Conservation (phyloP, 2,329 filamentous ascomycete species). For the Cryphonectria japonica region DNA sequence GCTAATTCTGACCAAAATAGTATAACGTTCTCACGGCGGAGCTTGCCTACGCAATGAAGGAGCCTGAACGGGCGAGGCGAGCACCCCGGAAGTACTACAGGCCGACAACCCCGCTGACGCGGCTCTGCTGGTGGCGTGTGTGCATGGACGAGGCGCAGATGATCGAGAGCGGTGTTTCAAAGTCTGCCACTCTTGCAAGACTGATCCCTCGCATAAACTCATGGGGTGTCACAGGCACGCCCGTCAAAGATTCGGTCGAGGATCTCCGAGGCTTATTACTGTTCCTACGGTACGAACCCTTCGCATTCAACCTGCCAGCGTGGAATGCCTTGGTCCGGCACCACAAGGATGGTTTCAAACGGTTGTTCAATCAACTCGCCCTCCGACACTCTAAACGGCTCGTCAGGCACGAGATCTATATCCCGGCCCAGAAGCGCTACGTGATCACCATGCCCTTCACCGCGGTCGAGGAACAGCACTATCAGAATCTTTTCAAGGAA, state of each 20-base stretch:
- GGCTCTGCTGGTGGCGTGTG: slow-evolving; percentile 87
- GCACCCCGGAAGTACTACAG: slow-evolving; percentile 68
- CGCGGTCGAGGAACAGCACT: slow-evolving; percentile 88
- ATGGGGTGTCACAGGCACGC: slow-evolving; percentile 93
- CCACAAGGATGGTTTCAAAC: slow-evolving; percentile 67
- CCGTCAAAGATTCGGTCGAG: slow-evolving; percentile 67
- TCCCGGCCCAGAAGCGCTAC: slow-evolving; percentile 83
- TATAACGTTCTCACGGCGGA: slow-evolving; percentile 77
- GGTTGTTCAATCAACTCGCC: slow-evolving; percentile 72
- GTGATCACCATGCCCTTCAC: slow-evolving; percentile 91
- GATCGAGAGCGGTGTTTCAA: slow-evolving; percentile 86
- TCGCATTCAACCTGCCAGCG: slow-evolving; percentile 62
- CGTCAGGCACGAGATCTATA: slow-evolving; percentile 74
- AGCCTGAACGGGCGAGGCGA: slow-evolving; percentile 70
- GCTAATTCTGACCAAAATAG: neutral
- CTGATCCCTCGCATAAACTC: slow-evolving; percentile 82
- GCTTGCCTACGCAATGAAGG: slow-evolving; percentile 73
- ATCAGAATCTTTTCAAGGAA: slow-evolving; percentile 72
- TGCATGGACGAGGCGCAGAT: slow-evolving; percentile 84
- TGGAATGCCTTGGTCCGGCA: slow-evolving; percentile 70
- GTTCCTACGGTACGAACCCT: slow-evolving; percentile 81
- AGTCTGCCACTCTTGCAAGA: slow-evolving; percentile 79
- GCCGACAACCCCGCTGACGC: slow-evolving; percentile 74
- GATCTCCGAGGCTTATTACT: slow-evolving; percentile 81
- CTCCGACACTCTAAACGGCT: slow-evolving; percentile 85